Evolutionary conservation across 176 grass and related monocot genomes (phyloP).

Genomic region (Eragrostis nindensis): DNA sequence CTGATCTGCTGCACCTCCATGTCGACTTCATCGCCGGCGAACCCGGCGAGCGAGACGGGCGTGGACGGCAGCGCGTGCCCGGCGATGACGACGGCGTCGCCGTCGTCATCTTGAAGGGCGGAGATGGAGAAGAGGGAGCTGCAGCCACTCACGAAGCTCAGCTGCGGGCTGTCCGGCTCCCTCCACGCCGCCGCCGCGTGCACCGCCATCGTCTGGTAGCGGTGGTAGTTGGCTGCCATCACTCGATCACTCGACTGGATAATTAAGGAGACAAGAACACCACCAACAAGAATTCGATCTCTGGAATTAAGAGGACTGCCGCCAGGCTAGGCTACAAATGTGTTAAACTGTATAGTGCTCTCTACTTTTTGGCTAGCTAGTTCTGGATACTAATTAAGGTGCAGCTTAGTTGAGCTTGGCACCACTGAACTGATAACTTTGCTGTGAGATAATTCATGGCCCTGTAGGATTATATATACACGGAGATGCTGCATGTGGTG

Average conservation of each 20-base stretch:
- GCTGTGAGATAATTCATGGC: slow-evolving; percentile 36
- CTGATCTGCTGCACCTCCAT: slow-evolving; percentile 43
- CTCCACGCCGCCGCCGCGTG: slow-evolving; percentile 36
- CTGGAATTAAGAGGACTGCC: neutral
- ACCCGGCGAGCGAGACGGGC: slow-evolving; percentile 45
- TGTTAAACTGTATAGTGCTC: neutral
- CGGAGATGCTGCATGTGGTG: neutral
- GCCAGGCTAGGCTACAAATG: neutral
- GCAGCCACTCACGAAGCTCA: slow-evolving; percentile 55
- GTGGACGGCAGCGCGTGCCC: slow-evolving; percentile 40
- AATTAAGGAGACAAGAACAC: neutral
- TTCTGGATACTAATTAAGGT: neutral
- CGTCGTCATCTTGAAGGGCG: slow-evolving; percentile 42
- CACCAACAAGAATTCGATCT: neutral
- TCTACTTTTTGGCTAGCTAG: neutral
- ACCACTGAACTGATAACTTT: neutral
- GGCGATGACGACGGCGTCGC: slow-evolving; percentile 23
- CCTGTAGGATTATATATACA: slow-evolving; percentile 3
- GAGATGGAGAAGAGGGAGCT: slow-evolving; percentile 72
- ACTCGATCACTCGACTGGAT: neutral
- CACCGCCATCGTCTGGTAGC: slow-evolving; percentile 48
- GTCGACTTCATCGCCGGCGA: slow-evolving; percentile 44
- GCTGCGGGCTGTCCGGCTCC: slow-evolving; percentile 59
- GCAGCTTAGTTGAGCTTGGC: neutral
- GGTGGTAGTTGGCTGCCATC: slow-evolving; percentile 52